Evolutionary conservation across 495 filamentous ascomycete genomes (phyloP).

Genomic region (Tuber aestivum): DNA sequence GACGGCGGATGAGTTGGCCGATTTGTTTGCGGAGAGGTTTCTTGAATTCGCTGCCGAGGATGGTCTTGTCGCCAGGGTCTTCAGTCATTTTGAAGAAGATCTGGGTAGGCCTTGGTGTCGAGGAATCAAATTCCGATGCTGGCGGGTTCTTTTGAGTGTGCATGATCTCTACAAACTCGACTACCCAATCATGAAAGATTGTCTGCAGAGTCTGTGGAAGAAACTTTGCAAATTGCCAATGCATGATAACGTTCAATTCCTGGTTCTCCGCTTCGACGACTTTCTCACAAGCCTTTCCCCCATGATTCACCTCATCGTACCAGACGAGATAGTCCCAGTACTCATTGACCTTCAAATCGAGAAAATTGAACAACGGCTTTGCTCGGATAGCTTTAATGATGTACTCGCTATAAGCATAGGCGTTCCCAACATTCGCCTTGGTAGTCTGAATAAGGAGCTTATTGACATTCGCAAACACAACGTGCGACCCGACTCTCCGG

Average conservation of each 20-base stretch:
- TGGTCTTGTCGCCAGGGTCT: conserved; percentile 54
- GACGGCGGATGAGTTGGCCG: conserved; percentile 65
- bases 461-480: conserved; percentile 84
- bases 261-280: conserved; percentile 79
- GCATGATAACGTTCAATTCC: conserved; percentile 88
- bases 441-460: conserved; percentile 90
- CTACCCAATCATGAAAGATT: conserved; percentile 83
- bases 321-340: conserved; percentile 99
- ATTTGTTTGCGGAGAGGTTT: conserved; percentile 89
- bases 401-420: conserved; percentile 93
- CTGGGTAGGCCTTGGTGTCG: conserved; percentile 74
- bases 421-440: conserved; percentile 94
- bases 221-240: conserved; percentile 93
- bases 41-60: conserved; percentile 71
- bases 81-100: conserved; percentile 57
- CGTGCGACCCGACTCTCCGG: conserved; percentile 84
- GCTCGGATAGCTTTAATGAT: conserved; percentile 92
- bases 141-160: conserved; percentile 57
- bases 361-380: conserved; percentile 93
- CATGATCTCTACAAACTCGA: conserved; percentile 95
- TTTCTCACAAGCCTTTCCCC: conserved; percentile 81
- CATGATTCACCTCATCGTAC: conserved; percentile 99
- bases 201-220: conserved; percentile 73
- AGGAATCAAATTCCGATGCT: conserved; percentile 40
- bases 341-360: conserved; percentile 95